Percentiles rank a stretch among this genome's conserved stretches.
These are phyloP conservation scores for Phytophthora citrophthora DNA, from an alignment of 352 stramenopile species.

Conservation along the genomic window DNA sequence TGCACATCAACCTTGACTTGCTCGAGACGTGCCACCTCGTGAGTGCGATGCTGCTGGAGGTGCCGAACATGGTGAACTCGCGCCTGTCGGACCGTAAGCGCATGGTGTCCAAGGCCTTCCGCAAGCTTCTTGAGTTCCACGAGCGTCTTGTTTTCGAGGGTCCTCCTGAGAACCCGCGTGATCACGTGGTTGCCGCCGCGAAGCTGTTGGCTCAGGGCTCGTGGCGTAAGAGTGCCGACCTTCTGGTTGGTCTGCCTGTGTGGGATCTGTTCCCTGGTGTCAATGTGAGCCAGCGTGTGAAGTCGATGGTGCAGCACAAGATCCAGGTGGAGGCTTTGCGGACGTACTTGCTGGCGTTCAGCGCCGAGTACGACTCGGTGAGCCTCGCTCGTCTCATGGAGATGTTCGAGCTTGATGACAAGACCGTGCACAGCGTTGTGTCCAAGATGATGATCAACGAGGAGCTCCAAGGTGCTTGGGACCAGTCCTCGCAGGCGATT, in stretches of 20 bases:
- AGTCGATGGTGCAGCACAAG: conserved; percentile 93
- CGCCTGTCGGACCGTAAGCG: conserved; percentile 82
- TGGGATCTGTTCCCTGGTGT: conserved; percentile 96
- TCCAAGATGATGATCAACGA: conserved; percentile 99
- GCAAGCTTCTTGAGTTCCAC: conserved; percentile 92
- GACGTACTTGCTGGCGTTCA: conserved; percentile 97
- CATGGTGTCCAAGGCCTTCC: conserved; percentile 96
- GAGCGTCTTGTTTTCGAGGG: conserved; percentile 96
- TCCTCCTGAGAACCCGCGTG: conserved; percentile 97
- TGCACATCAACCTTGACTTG: conserved; percentile 99
- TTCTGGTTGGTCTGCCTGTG: conserved; percentile 91
- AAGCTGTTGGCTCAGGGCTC: conserved; percentile 96
- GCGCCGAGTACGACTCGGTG: conserved; percentile 96
- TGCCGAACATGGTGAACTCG: conserved; percentile 96
- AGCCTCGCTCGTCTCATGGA: conserved; percentile 94
- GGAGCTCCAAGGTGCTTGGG: conserved; percentile 97
- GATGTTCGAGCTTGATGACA: conserved; percentile 98
- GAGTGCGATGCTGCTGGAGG: conserved; percentile 98
- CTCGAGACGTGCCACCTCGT: conserved; percentile 98
- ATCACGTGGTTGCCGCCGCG: conserved; percentile 96
- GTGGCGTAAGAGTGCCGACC: conserved; percentile 93
- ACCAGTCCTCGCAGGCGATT: conserved; percentile 98
- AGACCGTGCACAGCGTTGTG: conserved; percentile 97
- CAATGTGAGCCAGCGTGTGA: conserved; percentile 83
- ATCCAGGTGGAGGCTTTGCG: conserved; percentile 97